phyloP scores from a whole-genome alignment of 106 monocot species.

The Narthecium ossifragum region DNA sequence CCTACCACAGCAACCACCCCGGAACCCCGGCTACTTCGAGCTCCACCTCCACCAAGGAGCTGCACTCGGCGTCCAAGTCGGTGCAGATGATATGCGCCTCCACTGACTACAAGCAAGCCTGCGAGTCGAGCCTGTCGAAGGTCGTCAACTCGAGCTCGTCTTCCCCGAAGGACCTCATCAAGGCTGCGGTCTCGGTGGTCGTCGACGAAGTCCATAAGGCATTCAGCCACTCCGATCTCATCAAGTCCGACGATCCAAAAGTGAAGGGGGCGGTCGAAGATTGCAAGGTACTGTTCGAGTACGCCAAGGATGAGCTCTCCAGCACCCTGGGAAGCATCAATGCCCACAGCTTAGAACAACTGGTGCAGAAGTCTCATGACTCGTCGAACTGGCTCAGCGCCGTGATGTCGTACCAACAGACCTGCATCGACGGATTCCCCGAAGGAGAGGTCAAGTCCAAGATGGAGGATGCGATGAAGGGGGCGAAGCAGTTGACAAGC shows the following conservation, averaged over 20 bases:
- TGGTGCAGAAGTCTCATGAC: conserved; percentile 3
- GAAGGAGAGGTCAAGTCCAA: neutral
- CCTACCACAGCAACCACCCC: conserved; percentile 8
- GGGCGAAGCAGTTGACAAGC: conserved; percentile 31
- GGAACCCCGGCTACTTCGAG: too few species aligned
- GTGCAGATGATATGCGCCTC: conserved; percentile 27
- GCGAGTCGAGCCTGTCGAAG: conserved; percentile 13
- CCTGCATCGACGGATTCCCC: conserved; percentile 28
- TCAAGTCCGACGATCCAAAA: conserved; percentile 6
- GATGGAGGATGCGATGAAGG: neutral
- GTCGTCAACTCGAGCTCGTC: conserved; percentile 2
- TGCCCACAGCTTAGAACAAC: neutral
- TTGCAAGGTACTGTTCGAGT: conserved; percentile 19
- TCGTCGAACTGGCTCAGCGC: conserved; percentile 20
- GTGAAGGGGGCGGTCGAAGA: conserved; percentile 21
- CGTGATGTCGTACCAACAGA: conserved; percentile 31
- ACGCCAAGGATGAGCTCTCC: conserved; percentile 17
- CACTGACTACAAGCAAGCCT: conserved; percentile 24
- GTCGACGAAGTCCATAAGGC: conserved; percentile 4
- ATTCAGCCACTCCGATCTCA: neutral
- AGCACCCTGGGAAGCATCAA: neutral
- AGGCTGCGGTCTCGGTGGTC: neutral
- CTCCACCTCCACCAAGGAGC: neutral
- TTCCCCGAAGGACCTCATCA: conserved; percentile 9
- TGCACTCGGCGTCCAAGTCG: conserved; percentile 9